Percentiles rank a stretch among this genome's conserved stretches.
Evolutionary conservation across 768 basidiomycete species (phyloP).

Genomic region (Boletus sensibilis): DNA sequence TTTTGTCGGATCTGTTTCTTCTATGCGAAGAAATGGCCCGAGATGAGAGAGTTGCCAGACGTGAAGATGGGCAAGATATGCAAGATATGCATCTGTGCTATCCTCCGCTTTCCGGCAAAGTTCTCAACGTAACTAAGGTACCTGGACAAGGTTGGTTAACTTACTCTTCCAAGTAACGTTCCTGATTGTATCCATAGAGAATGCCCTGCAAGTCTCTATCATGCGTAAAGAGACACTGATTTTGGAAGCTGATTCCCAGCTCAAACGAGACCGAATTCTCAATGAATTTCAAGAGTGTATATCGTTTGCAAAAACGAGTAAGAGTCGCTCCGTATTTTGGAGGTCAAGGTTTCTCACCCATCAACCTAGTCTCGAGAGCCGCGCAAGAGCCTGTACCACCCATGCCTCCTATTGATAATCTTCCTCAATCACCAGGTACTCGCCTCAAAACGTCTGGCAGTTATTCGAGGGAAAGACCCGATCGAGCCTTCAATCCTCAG

Average conservation of each 20-base stretch:
- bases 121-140: conserved; percentile 68
- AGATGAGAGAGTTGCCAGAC: conserved; percentile 53
- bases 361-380: conserved; percentile 49
- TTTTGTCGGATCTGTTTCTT: conserved; percentile 91
- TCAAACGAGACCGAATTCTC: conserved; percentile 61
- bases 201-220: conserved; percentile 71
- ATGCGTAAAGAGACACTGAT: conserved; percentile 85
- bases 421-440: conserved; percentile 27
- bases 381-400: conserved; percentile 70
- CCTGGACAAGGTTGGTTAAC: conserved; percentile 54
- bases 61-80: conserved; percentile 72
- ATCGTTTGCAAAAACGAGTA: conserved; percentile 72
- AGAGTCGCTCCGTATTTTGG: conserved; percentile 28
- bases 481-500: conserved; percentile 23
- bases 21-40: conserved; percentile 81
- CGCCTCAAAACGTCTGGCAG: background rate
- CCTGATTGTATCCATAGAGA: conserved; percentile 48
- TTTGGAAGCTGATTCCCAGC: conserved; percentile 58
- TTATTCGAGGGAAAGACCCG: conserved; percentile 17
- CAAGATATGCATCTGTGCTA: conserved; percentile 93
- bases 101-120: conserved; percentile 94
- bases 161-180: conserved; percentile 1
- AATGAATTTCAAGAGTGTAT: conserved; percentile 80
- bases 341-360: conserved; percentile 4
- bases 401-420: conserved; percentile 47